Evolutionary conservation across 2,329 filamentous ascomycete genomes (phyloP).

Genomic region (Penicillium janthinellum): DNA sequence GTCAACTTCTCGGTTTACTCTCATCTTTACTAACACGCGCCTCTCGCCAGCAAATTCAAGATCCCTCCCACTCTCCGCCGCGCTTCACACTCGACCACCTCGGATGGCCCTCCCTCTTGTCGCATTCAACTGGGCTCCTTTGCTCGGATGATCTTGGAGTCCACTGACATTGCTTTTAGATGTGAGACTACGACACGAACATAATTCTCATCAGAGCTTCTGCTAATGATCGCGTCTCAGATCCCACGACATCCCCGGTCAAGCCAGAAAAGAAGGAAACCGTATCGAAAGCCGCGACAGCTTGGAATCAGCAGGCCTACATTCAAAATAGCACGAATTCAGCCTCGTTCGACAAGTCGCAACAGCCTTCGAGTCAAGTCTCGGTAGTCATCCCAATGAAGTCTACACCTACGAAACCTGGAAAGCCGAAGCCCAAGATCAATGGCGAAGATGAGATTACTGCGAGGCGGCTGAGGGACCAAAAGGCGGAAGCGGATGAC

Average conservation of each 20-base stretch:
- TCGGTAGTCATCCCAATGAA: slow-evolving; percentile 54
- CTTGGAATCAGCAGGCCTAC: slow-evolving; percentile 28
- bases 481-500: slow-evolving; percentile 77
- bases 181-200: slow-evolving; percentile 36
- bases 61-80: slow-evolving; percentile 33
- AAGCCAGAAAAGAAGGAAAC: slow-evolving; percentile 26
- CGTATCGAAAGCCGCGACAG: slow-evolving; percentile 25
- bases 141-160: slow-evolving; percentile 56
- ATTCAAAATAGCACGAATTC: slow-evolving; percentile 49
- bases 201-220: neutral
- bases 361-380: slow-evolving; percentile 36
- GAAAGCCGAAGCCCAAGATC: slow-evolving; percentile 53
- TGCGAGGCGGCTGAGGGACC: slow-evolving; percentile 66
- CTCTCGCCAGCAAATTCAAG: slow-evolving; percentile 45
- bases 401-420: slow-evolving; percentile 41
- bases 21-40: slow-evolving; percentile 9
- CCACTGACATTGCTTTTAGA: slow-evolving; percentile 47
- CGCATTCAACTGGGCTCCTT: slow-evolving; percentile 52
- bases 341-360: slow-evolving; percentile 29
- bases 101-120: slow-evolving; percentile 28
- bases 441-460: slow-evolving; percentile 60
- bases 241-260: slow-evolving; percentile 34
- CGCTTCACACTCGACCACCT: slow-evolving; percentile 16
- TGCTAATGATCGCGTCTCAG: slow-evolving; percentile 29
- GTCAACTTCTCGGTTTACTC: slow-evolving; percentile 8